Conservation (phyloP, 148 eudicot genomes). For the Camellia sinensis region DNA sequence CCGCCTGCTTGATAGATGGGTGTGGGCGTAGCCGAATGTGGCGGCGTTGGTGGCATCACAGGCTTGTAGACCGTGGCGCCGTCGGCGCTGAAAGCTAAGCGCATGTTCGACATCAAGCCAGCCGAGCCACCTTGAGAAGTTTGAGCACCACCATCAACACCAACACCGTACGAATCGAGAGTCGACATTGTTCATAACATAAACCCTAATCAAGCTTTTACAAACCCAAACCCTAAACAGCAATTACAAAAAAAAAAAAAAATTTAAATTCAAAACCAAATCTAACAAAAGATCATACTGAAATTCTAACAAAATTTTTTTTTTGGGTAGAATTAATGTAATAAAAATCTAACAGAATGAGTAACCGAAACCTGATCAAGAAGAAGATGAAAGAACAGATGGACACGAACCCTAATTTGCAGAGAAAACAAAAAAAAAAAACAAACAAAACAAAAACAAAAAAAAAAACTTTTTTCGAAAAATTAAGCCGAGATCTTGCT, state of each 20-base stretch:
- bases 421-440: not conserved
- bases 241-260: too few relatives aligned
- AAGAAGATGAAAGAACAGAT: not conserved
- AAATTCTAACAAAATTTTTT: not conserved
- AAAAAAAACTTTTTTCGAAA: not conserved
- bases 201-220: conserved; percentile 5
- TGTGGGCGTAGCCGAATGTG: conserved; percentile 13
- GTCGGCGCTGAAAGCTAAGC: conserved; percentile 24
- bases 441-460: not conserved
- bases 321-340: too few relatives aligned
- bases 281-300: not conserved
- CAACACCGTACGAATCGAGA: conserved; percentile 3
- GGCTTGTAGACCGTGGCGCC: conserved; percentile 34
- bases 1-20: conserved; percentile 3
- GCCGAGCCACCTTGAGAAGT: not conserved
- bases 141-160: conserved; percentile 8
- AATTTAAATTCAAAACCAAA: too few relatives aligned
- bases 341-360: not conserved
- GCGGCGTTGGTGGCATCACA: conserved; percentile 12
- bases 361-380: not conserved
- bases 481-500: conserved; percentile 9
- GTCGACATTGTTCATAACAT: conserved; percentile 13
- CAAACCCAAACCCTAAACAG: not conserved
- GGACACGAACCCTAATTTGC: not conserved
- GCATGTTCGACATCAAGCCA: conserved; percentile 28